Percentiles rank a stretch among this genome's conserved stretches.
These are phyloP conservation scores for Mucor racemosus DNA, from an alignment of 371 early-diverging fungal species.

Conservation along the genomic window DNA sequence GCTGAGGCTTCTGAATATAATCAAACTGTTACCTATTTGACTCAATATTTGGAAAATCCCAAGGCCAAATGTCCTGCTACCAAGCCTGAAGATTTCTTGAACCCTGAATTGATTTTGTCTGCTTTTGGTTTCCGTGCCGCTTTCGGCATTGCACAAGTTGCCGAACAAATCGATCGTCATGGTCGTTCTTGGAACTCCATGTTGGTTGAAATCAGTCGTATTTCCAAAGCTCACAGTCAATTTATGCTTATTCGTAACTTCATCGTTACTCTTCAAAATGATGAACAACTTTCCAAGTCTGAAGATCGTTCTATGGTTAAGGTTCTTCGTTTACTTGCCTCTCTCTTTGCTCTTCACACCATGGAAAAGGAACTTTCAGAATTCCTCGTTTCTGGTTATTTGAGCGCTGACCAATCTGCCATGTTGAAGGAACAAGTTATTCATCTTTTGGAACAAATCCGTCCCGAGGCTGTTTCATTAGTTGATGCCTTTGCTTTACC, in stretches of 20 bases:
- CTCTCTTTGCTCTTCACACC: constrained; percentile 65
- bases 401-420: constrained; percentile 54
- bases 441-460: constrained; percentile 56
- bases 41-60: constrained; percentile 55
- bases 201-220: constrained; percentile 64
- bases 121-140: constrained; percentile 75
- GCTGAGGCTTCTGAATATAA: constrained; percentile 52
- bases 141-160: constrained; percentile 56
- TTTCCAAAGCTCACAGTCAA: constrained; percentile 72
- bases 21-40: constrained; percentile 57
- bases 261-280: constrained; percentile 50
- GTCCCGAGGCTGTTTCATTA: constrained; percentile 73
- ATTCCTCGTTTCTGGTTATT: constrained; percentile 60
- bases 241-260: constrained; percentile 65
- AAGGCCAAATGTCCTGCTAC: constrained; percentile 59
- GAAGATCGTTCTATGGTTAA: constrained; percentile 45
- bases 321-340: constrained; percentile 35
- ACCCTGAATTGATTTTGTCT: constrained; percentile 64
- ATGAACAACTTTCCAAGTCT: constrained; percentile 28
- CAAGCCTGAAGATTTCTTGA: constrained; percentile 54
- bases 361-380: constrained; percentile 72
- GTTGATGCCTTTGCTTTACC: constrained; percentile 82
- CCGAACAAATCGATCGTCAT: constrained; percentile 57
- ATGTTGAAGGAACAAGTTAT: constrained; percentile 58
- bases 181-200: constrained; percentile 71